phyloP scores from a whole-genome alignment of 2,329 filamentous ascomycete species.

The Epichloe uncinata region DNA sequence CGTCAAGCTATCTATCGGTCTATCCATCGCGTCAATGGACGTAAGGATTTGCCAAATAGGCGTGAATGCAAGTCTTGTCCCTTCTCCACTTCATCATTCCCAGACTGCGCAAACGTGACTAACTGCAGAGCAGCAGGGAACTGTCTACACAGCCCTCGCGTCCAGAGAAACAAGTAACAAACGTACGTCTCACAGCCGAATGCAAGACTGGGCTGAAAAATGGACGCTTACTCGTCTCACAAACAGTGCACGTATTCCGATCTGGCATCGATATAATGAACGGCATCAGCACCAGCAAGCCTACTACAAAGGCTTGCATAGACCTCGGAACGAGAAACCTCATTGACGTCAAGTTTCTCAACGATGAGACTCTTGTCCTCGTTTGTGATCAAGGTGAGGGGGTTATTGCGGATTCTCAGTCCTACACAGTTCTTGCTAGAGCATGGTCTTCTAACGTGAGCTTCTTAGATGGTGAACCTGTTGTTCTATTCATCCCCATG shows the following conservation, averaged over 20 bases:
- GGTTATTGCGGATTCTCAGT: background rate
- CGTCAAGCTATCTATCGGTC: constrained; percentile 29
- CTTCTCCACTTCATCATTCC: background rate
- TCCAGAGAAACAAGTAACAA: constrained; percentile 22
- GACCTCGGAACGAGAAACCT: constrained; percentile 30
- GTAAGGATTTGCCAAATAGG: constrained; percentile 36
- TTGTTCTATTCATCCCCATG: constrained; percentile 23
- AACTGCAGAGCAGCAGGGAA: constrained; percentile 17
- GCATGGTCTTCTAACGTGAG: background rate
- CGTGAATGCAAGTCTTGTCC: constrained; percentile 18
- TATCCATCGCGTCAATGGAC: constrained; percentile 38
- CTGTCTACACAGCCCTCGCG: constrained; percentile 28
- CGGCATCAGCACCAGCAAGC: constrained; percentile 39
- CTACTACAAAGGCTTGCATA: constrained; percentile 26
- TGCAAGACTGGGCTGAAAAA: background rate
- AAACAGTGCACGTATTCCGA: constrained; percentile 44
- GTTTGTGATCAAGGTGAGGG: constrained; percentile 33
- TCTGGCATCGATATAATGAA: constrained; percentile 39
- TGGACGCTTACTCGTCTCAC: background rate
- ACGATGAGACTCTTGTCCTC: constrained; percentile 46
- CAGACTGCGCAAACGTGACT: background rate
- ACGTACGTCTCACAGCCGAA: constrained; percentile 17
- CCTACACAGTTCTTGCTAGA: no score
- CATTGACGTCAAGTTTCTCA: constrained; percentile 54
- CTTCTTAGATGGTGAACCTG: constrained; percentile 13